Percentiles rank a stretch among this genome's conserved stretches.
phyloP scores from a whole-genome alignment of 2,329 filamentous ascomycete species.

The Thielaviopsis euricoi region DNA sequence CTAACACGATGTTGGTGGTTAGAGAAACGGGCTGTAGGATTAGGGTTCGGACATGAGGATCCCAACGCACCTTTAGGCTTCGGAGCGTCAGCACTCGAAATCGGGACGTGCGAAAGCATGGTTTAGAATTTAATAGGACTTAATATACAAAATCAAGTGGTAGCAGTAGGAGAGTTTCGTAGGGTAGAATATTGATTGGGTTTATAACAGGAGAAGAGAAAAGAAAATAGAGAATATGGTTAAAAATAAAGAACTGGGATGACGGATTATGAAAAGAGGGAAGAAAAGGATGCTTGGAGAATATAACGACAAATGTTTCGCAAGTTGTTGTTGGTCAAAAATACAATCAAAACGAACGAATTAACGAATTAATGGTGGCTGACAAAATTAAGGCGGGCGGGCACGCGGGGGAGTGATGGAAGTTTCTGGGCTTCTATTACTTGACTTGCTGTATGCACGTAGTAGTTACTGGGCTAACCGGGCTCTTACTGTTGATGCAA shows the following conservation, averaged over 20 bases:
- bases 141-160: neutral
- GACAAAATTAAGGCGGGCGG: neutral
- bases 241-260: neutral
- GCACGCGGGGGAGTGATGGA: neutral
- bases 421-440: neutral
- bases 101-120: slow-evolving; percentile 8
- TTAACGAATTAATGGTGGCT: neutral
- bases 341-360: neutral
- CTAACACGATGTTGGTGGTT: slow-evolving; percentile 26
- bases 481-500: neutral
- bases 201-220: neutral
- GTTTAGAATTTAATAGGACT: neutral
- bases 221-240: neutral
- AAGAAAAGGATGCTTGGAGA: neutral
- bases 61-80: slow-evolving; percentile 29
- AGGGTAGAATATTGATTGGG: too few relatives aligned
- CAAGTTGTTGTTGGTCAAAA: neutral
- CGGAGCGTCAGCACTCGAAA: slow-evolving; percentile 21
- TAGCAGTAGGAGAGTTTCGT: too few relatives aligned
- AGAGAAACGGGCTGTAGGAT: neutral
- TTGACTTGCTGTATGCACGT: too few relatives aligned
- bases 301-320: neutral
- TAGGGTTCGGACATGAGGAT: neutral
- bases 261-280: too few relatives aligned
- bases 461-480: neutral